Percentiles rank a stretch among this genome's conserved stretches.
These are phyloP conservation scores for Fusarium torreyae DNA, from an alignment of 2,329 filamentous ascomycete genomes.

Conservation along the genomic window DNA sequence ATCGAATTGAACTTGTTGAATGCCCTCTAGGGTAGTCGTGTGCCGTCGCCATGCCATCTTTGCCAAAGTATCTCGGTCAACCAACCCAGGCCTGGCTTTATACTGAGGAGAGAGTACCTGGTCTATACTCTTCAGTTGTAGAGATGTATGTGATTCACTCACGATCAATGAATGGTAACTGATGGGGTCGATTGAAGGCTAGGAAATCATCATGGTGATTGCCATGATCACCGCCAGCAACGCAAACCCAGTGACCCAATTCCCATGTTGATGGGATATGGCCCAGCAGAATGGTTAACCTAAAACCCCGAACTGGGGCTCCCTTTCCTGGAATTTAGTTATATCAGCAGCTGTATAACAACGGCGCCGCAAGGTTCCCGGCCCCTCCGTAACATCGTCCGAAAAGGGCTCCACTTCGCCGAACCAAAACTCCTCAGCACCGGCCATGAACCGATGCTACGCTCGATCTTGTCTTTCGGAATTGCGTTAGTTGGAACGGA, in stretches of 20 bases:
- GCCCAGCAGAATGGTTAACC: slow-evolving; percentile 4
- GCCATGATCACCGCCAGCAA: slow-evolving; percentile 13
- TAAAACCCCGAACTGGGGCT: slow-evolving; percentile 1
- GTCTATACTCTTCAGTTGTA: neutral
- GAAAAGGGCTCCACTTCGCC: slow-evolving; percentile 17
- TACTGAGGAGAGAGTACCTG: too few relatives aligned
- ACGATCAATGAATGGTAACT: neutral
- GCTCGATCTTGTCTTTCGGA: slow-evolving; percentile 18
- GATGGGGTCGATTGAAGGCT: neutral
- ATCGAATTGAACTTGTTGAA: too few relatives aligned
- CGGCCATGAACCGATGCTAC: slow-evolving; percentile 19
- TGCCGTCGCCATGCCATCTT: neutral
- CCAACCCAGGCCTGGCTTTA: neutral
- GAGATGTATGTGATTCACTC: neutral
- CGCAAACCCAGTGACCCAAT: slow-evolving; percentile 1
- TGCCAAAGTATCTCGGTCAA: neutral
- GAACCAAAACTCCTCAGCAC: slow-evolving; percentile 10
- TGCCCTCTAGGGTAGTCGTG: slow-evolving; percentile 3
- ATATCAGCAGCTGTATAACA: slow-evolving; percentile 18
- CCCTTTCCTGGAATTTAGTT: neutral
- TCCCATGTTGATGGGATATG: neutral
- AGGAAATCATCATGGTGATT: neutral
- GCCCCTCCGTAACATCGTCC: slow-evolving; percentile 7
- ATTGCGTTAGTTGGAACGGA: slow-evolving; percentile 7
- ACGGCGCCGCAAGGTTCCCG: neutral